Evolutionary conservation across 345 rosid genomes (phyloP).

Genomic region (Eucalyptus microcorys): DNA sequence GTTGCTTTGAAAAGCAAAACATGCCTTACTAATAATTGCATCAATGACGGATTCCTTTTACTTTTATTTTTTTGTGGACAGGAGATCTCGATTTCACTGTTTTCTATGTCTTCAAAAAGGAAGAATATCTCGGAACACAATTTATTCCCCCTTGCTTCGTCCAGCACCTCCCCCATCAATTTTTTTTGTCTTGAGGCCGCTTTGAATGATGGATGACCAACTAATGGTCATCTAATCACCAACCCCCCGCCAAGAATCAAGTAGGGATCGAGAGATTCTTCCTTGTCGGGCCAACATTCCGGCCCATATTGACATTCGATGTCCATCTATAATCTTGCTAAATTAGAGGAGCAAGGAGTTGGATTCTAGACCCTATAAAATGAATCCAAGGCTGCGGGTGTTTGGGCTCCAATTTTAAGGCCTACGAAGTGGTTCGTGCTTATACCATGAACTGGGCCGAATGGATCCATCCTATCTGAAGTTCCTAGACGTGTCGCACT

Average conservation of each 20-base stretch:
- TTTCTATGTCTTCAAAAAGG: background rate
- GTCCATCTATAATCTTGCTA: background rate
- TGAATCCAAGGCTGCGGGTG: background rate
- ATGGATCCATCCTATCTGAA: background rate
- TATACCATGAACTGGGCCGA: background rate
- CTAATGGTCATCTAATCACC: background rate
- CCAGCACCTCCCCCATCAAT: background rate
- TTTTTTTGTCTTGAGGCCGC: background rate
- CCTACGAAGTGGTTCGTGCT: background rate
- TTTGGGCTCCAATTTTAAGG: background rate
- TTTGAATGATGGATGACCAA: background rate
- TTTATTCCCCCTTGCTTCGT: background rate
- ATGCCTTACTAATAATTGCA: background rate
- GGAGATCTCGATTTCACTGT: background rate
- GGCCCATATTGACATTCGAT: background rate
- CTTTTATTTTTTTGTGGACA: background rate
- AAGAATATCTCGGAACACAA: background rate
- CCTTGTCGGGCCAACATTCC: background rate
- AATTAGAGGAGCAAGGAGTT: background rate
- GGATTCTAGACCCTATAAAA: background rate
- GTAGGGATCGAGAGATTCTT: background rate
- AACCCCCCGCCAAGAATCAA: background rate
- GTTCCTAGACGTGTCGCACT: background rate
- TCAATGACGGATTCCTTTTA: background rate
- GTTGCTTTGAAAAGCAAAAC: background rate